phyloP scores from a whole-genome alignment of 1,284 basidiomycete species.

The Inonotus hispidus region DNA sequence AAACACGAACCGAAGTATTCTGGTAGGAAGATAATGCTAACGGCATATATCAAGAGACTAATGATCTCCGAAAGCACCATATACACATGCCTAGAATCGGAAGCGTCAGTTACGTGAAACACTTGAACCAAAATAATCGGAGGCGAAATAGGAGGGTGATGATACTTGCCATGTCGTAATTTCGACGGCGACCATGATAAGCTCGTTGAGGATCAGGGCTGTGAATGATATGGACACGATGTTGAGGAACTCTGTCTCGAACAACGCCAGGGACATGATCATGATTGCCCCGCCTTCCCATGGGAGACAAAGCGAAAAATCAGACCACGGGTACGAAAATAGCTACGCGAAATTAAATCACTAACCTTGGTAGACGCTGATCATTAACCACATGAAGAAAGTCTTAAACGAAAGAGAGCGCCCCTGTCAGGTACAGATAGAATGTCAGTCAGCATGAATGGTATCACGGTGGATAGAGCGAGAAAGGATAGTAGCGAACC shows the following conservation, averaged over 20 bases:
- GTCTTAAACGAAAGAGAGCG: conserved; percentile 93
- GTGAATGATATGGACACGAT: conserved; percentile 99
- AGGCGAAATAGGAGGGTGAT: background rate
- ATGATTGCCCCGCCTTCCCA: conserved; percentile 89
- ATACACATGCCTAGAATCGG: conserved; percentile 84
- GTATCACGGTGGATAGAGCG: background rate
- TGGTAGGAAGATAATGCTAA: conserved; percentile 91
- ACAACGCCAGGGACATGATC: conserved; percentile 93
- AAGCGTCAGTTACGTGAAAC: conserved; percentile 12
- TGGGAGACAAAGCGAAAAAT: background rate
- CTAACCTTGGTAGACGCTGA: conserved; percentile 94
- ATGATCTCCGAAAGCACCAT: conserved; percentile 93
- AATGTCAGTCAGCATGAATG: background rate
- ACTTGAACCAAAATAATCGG: background rate
- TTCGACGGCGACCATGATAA: conserved; percentile 98
- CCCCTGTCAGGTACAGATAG: conserved; percentile 47
- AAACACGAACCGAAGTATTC: conserved; percentile 87
- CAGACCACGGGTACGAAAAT: background rate
- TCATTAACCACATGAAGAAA: conserved; percentile 98
- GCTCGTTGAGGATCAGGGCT: conserved; percentile 91
- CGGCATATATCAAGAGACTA: conserved; percentile 84
- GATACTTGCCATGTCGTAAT: conserved; percentile 86
- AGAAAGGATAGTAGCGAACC: conserved; percentile 38
- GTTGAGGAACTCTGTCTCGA: conserved; percentile 97
- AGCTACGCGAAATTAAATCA: background rate